Evolutionary conservation across 2,329 filamentous ascomycete species (phyloP).

Genomic region (Coniochaeta prunicola): DNA sequence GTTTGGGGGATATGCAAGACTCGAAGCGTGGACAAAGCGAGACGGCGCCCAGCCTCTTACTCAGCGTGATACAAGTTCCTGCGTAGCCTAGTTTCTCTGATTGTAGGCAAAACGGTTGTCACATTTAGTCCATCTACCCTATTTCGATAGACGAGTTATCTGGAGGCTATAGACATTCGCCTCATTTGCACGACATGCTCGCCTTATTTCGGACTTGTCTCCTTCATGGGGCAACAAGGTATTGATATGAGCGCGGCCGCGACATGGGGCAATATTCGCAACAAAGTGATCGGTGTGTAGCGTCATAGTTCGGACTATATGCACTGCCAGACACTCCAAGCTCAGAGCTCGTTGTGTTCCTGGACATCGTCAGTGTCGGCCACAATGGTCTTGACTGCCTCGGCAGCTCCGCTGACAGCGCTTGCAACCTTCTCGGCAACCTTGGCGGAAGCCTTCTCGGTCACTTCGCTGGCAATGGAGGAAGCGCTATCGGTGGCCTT

Average conservation of each 20-base stretch:
- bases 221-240: background rate
- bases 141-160: background rate
- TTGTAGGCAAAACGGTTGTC: background rate
- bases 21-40: background rate
- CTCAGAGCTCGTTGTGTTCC: slow-evolving; percentile 54
- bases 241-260: background rate
- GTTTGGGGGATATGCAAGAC: background rate
- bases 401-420: slow-evolving; percentile 38
- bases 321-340: background rate
- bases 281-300: background rate
- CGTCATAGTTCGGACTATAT: background rate
- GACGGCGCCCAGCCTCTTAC: background rate
- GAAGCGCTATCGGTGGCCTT: slow-evolving; percentile 24
- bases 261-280: background rate
- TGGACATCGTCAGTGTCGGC: slow-evolving; percentile 47
- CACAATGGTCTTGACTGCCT: slow-evolving; percentile 43
- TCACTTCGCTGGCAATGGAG: slow-evolving; percentile 15
- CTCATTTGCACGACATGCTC: background rate
- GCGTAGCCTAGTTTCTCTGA: background rate
- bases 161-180: background rate
- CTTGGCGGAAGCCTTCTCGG: slow-evolving; percentile 28
- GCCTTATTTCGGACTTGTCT: background rate
- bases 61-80: background rate
- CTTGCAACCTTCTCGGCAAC: slow-evolving; percentile 38
- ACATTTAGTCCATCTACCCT: background rate